Evolutionary conservation across 2,329 filamentous ascomycete species (phyloP).

Genomic region (Xylariaceae sp.): DNA sequence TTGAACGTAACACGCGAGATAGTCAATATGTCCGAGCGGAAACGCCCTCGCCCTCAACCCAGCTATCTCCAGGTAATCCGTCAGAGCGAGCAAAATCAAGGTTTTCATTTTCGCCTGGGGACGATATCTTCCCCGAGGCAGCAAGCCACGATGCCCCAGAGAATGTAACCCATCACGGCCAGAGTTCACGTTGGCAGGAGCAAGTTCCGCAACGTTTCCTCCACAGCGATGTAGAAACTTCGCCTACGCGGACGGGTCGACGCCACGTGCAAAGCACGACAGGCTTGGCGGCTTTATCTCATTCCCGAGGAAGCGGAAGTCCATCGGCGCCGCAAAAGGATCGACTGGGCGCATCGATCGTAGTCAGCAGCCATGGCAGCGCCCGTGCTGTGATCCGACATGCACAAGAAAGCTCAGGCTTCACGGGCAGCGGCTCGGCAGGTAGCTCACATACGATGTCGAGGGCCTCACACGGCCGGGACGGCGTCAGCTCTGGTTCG

Average conservation of each 20-base stretch:
- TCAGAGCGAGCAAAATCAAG: too few species aligned
- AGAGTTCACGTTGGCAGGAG: not conserved
- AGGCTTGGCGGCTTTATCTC: not conserved
- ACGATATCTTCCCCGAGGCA: conserved; percentile 7
- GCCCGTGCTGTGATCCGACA: conserved; percentile 4
- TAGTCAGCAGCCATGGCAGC: not conserved
- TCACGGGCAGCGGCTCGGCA: too few species aligned
- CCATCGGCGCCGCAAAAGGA: not conserved
- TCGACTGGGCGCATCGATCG: too few species aligned
- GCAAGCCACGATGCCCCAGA: not conserved
- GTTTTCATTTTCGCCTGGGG: conserved; percentile 17
- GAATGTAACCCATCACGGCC: not conserved
- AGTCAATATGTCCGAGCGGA: not conserved
- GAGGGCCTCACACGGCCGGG: not conserved
- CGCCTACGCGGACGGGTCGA: not conserved
- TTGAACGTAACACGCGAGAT: conserved; percentile 3
- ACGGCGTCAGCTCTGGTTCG: not conserved
- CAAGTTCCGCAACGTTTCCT: not conserved
- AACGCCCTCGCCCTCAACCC: not conserved
- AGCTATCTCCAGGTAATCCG: too few species aligned
- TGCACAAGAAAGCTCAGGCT: not conserved
- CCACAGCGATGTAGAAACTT: conserved; percentile 1
- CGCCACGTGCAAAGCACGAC: not conserved
- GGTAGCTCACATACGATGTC: too few species aligned
- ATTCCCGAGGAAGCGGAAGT: conserved; percentile 1